Evolutionary conservation across 495 filamentous ascomycete species (phyloP).

Genomic region (Wilcoxina mikolae): DNA sequence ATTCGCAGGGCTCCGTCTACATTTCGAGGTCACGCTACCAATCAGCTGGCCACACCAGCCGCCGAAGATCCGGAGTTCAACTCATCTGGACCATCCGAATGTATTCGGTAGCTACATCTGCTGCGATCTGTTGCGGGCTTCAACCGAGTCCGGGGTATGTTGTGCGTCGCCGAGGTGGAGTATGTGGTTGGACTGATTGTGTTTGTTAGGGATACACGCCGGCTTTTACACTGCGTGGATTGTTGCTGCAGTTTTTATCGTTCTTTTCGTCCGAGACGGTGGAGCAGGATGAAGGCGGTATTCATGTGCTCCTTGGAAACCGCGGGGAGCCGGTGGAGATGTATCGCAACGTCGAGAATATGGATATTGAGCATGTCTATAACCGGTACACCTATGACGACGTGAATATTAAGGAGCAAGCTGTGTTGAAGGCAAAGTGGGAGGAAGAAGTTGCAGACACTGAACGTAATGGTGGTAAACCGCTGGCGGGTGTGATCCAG

Average conservation of each 20-base stretch:
- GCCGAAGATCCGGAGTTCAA: conserved; percentile 7
- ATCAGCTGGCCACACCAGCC: conserved; percentile 9
- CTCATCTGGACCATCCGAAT: conserved; percentile 10
- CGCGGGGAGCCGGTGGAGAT: conserved; percentile 3
- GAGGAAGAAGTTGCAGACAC: too few relatives aligned
- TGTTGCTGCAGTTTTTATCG: conserved; percentile 13
- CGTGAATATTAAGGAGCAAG: too few relatives aligned
- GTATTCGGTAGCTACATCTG: conserved; percentile 9
- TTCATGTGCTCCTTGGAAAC: conserved; percentile 1
- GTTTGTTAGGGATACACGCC: conserved; percentile 15
- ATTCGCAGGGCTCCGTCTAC: conserved; percentile 12
- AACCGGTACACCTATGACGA: too few relatives aligned
- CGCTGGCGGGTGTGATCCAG: too few relatives aligned
- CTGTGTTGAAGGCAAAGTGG: too few relatives aligned
- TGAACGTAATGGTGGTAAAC: too few relatives aligned
- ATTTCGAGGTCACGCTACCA: conserved; percentile 9
- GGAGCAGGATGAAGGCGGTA: conserved; percentile 11
- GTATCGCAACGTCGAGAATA: too few relatives aligned
- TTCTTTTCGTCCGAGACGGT: conserved; percentile 18
- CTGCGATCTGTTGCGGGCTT: conserved; percentile 16
- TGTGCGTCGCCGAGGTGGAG: not conserved
- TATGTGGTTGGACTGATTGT: not conserved
- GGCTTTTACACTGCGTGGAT: conserved; percentile 14
- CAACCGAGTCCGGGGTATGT: too few relatives aligned
- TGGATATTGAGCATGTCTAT: too few relatives aligned